A percentile compares a stretch with the other conserved stretches of the same genome.
phyloP scores from a whole-genome alignment of 1,284 basidiomycete species.

The Ceratobasidium sp. region DNA sequence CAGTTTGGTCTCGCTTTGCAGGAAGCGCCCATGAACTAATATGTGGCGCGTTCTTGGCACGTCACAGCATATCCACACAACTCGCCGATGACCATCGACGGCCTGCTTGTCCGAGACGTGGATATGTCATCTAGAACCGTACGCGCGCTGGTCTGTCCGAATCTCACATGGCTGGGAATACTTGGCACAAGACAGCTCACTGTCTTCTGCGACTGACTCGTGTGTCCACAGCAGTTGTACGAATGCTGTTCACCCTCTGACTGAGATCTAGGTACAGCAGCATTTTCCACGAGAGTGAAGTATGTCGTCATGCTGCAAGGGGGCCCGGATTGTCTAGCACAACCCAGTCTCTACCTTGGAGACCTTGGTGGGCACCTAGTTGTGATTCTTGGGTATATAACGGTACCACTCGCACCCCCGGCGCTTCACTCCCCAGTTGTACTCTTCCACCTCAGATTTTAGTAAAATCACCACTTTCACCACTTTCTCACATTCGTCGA shows the following conservation, averaged over 20 bases:
- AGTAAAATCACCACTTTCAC: not conserved
- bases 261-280: not conserved
- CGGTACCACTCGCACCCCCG: not conserved
- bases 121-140: not conserved
- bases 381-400: not conserved
- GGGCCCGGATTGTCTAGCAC: not conserved
- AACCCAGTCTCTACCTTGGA: not conserved
- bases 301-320: no score
- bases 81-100: not conserved
- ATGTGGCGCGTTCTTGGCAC: not conserved
- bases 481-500: not conserved
- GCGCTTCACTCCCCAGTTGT: not conserved
- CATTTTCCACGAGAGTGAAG: no score
- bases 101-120: not conserved
- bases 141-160: not conserved
- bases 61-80: no score
- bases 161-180: not conserved
- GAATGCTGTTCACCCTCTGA: not conserved
- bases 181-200: not conserved
- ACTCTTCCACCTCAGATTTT: not conserved
- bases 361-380: not conserved
- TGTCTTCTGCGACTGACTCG: not conserved
- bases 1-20: not conserved
- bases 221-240: not conserved
- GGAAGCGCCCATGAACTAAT: no score